Base-by-base conservation (phyloP, 805 yeast species). In the Nakazawaea laoshanensis region DNA sequence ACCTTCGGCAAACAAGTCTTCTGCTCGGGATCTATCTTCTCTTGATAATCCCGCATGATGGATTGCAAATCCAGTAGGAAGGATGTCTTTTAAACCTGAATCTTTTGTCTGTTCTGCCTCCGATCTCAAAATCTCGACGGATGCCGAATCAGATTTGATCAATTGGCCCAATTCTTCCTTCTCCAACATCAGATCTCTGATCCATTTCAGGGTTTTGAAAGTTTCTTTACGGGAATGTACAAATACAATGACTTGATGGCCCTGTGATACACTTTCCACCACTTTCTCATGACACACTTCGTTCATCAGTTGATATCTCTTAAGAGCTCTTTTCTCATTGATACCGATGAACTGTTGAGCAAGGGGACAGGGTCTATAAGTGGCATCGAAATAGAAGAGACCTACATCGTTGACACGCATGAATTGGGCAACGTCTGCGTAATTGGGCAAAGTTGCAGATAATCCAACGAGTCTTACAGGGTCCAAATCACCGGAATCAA, bases 221-320 rank as follows among this genome's bases (percentile, higher is more conserved):
- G 98, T 92, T 31, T 89, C 97, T 47, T 86, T 88, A 45, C 97
- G 65, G 0, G 96, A 87, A 50, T 92, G 97, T 6, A 89, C 97
- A 55, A 89, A 89, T 1, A 89, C 72, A 38, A 89, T 85, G 3
- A 84, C 72, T 52, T 89, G 97, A 44, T 82, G 80, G 20, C 74
- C 73, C 4, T 75, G 74, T 2, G 64, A 63, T 11, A 69, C 53
- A 35, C 74, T 66, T 39, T 86, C 92, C 19, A 72, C 44, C 4
- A 86, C 70, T 38, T 61, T 59, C 30, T 86, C 95, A 49, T 74
- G 82, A 46, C 96, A 87, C 0, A 89, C 94, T 35, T 84, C 92
- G 52, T 88, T 84, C 82, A 86, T 82, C 1, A 95, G 94, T 31
- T 71, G 75, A 21, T 78, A 57, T 36, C 77, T 76, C 50, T 85